phyloP scores from a whole-genome alignment of 2,329 filamentous ascomycete species.

The Rhynchosporium agropyri region DNA sequence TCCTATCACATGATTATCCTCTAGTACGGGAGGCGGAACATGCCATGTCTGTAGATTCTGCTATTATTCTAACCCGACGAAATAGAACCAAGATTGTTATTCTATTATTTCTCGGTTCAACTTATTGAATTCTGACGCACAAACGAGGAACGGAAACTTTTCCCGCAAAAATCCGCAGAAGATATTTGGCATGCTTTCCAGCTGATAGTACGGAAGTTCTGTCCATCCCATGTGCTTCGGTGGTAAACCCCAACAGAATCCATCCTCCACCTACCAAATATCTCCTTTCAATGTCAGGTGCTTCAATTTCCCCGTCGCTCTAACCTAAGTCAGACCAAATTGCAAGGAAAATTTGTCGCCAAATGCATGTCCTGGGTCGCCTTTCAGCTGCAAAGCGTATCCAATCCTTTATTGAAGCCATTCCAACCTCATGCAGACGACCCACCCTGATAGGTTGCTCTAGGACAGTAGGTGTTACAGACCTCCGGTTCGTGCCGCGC shows the following conservation, averaged over 20 bases:
- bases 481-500: no score
- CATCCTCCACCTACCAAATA: neutral
- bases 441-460: no score
- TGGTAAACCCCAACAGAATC: neutral
- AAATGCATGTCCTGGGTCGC: neutral
- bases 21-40: slow-evolving; percentile 4
- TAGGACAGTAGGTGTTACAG: no score
- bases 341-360: neutral
- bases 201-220: neutral
- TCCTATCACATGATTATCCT: neutral
- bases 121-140: neutral
- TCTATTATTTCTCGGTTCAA: neutral
- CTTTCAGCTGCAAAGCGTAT: no score
- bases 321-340: neutral
- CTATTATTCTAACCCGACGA: neutral
- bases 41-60: neutral
- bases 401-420: no score
- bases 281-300: neutral
- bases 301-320: neutral
- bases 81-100: neutral
- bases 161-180: neutral
- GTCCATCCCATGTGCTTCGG: neutral
- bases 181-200: neutral
- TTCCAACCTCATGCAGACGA: no score
- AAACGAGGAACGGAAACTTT: neutral